Percentiles rank a stretch among this genome's conserved stretches.
phyloP scores from a whole-genome alignment of 176 grass and related monocot species.

The Carex pumila region DNA sequence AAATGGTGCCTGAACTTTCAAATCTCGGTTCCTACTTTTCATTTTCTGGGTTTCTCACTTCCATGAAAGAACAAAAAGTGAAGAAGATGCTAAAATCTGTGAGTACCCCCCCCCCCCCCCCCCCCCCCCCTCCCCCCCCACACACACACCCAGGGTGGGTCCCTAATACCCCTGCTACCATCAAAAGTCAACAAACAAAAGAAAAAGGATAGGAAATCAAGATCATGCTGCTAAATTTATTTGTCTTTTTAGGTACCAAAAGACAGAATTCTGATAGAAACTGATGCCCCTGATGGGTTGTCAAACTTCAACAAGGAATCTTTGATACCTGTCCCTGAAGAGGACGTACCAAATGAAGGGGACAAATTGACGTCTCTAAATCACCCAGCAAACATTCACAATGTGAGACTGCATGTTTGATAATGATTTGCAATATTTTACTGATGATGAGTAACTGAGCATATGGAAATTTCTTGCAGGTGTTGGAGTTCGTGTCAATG shows the following conservation, averaged over 20 bases:
- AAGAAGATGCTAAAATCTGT: slow-evolving; percentile 76
- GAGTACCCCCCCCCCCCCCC: slow-evolving; percentile 14
- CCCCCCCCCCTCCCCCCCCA: neutral
- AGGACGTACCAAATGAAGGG: slow-evolving; percentile 16
- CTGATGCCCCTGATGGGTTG: slow-evolving; percentile 71
- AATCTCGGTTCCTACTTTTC: slow-evolving; percentile 82
- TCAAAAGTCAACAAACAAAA: neutral
- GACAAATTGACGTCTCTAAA: slow-evolving; percentile 43
- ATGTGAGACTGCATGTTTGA: slow-evolving; percentile 40
- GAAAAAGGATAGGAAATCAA: neutral
- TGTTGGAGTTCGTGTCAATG: slow-evolving; percentile 54
- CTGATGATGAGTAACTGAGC: neutral
- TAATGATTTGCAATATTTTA: slow-evolving; percentile 7
- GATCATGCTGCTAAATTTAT: neutral
- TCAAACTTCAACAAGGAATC: slow-evolving; percentile 46
- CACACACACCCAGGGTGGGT: too few relatives aligned
- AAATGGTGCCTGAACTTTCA: slow-evolving; percentile 63
- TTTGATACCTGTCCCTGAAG: slow-evolving; percentile 32
- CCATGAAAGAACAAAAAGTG: slow-evolving; percentile 62
- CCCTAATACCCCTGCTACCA: neutral
- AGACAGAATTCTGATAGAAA: slow-evolving; percentile 86
- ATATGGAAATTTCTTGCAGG: slow-evolving; percentile 26
- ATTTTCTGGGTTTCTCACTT: slow-evolving; percentile 58
- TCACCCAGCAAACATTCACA: slow-evolving; percentile 74
- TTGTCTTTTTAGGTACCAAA: slow-evolving; percentile 58